These are phyloP conservation scores for Cyclotella sp. DNA, from an alignment of 108 stramenopile species.

Conservation along the genomic window DNA sequence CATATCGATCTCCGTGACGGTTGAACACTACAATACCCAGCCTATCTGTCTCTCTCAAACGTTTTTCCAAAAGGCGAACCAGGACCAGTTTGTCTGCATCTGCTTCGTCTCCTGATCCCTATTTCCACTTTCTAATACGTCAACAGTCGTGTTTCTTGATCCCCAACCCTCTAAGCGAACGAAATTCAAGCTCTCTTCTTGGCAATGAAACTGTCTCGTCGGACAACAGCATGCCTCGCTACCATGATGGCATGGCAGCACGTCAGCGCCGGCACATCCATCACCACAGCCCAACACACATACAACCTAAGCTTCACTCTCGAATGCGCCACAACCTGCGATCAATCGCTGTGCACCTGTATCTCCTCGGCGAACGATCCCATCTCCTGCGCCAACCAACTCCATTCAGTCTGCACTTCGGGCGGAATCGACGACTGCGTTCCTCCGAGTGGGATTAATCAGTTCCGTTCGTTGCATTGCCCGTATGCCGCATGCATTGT, in stretches of 20 bases:
- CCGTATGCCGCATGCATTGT: conserved; percentile 10
- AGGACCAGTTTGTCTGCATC: no score
- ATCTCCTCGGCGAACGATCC: neutral
- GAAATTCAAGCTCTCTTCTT: no score
- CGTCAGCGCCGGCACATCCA: neutral
- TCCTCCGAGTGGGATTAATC: neutral
- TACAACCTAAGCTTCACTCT: neutral
- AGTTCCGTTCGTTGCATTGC: conserved; percentile 2
- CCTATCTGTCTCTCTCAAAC: neutral
- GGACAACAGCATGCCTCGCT: neutral
- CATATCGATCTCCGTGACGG: neutral
- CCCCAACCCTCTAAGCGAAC: no score
- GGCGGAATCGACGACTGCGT: conserved; percentile 9
- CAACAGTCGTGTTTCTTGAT: no score
- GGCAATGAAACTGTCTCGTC: no score
- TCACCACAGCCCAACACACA: neutral
- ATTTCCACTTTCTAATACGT: no score
- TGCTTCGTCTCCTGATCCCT: no score
- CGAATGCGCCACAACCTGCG: neutral
- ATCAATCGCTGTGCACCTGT: neutral
- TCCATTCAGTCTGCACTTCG: neutral
- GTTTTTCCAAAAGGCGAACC: neutral
- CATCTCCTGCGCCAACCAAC: neutral
- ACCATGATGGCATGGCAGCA: neutral
- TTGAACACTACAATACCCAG: neutral